Base-by-base conservation (phyloP, 2,329 filamentous ascomycete species). In the Bisporella sp. region DNA sequence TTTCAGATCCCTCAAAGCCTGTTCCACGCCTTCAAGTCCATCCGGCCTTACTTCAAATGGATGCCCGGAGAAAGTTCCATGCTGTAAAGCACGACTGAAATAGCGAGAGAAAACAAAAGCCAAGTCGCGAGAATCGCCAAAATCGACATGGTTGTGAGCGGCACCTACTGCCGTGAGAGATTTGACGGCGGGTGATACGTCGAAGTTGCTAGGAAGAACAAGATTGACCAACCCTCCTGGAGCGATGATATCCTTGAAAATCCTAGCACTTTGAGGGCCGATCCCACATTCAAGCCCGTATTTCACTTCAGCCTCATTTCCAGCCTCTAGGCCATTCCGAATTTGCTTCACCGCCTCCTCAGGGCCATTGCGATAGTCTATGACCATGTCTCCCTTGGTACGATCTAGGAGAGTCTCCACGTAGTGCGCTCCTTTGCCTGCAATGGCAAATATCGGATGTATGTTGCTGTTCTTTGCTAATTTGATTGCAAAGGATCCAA, bases 381-480 rank as follows among this genome's bases (percentile, higher is more conserved):
- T 59, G 11, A 81, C 64, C 0, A 68, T 66, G 54, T 81, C 78
- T 31, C 76, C 76, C 55, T 74, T 74, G 29, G 58, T 62, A 11
- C 58, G 57, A 54, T 76, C 71, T 47, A 79, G 69, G n/a, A 79
- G 60, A 0, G 59, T 64, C 57, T 75, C 66, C 2, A 79, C 74
- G 49, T 71, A 75, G 1, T 66, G 49, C 4, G 63, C 62, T 8
- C 70, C 71, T 13, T 67, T 63, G 3, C 80, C 78, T 0, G 77
- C 78, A n/a, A 83, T 66, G 4, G 70, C 71, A 51, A 83, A 77
- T 31, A 83, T 68, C 0, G 80, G 79, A 55, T 81, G 76, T 12
- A 82, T 73, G 48, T 76, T 74, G 3, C 68, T 57, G 7, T 45
- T 51, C 28, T 7, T 43, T 28, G 57, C 55, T 4, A 84, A 66